A percentile compares a stretch with the other conserved stretches of the same genome.
phyloP scores from a whole-genome alignment of 176 grass and related monocot species.

The Puccinellia tenuiflora region DNA sequence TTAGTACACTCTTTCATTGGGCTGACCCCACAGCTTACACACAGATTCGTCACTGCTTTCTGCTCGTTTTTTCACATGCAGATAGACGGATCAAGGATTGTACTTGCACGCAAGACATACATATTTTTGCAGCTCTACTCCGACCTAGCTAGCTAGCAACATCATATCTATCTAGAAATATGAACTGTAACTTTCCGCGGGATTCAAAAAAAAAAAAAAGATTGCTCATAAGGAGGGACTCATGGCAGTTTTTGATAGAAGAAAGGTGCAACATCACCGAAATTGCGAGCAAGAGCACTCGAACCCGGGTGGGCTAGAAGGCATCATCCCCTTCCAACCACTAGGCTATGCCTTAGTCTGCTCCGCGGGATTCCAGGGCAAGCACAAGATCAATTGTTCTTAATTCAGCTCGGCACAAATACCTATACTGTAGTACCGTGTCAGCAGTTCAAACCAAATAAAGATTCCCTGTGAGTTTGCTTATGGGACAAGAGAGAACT shows the following conservation, averaged over 20 bases:
- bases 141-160: neutral
- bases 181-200: neutral
- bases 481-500: neutral
- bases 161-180: neutral
- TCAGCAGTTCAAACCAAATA: neutral
- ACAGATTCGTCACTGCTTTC: neutral
- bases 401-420: slow-evolving; percentile 1
- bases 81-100: slow-evolving; percentile 11
- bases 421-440: neutral
- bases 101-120: slow-evolving; percentile 28
- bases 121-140: neutral
- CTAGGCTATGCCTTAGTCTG: too few relatives aligned
- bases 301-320: too few relatives aligned
- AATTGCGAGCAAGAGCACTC: too few relatives aligned
- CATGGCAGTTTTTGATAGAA: too few relatives aligned
- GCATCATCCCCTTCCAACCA: too few relatives aligned
- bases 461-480: neutral
- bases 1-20: too few relatives aligned
- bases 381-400: neutral
- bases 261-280: too few relatives aligned
- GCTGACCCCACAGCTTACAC: too few relatives aligned
- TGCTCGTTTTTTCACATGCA: slow-evolving; percentile 8
- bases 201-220: too few relatives aligned
- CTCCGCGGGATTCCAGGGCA: slow-evolving; percentile 22
- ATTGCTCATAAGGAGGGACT: too few relatives aligned